Evolutionary conservation across 1,139 yeast genomes (phyloP), one percentile per base, ranked within the genome.

Genomic region (Candida sanyaensis): DNA sequence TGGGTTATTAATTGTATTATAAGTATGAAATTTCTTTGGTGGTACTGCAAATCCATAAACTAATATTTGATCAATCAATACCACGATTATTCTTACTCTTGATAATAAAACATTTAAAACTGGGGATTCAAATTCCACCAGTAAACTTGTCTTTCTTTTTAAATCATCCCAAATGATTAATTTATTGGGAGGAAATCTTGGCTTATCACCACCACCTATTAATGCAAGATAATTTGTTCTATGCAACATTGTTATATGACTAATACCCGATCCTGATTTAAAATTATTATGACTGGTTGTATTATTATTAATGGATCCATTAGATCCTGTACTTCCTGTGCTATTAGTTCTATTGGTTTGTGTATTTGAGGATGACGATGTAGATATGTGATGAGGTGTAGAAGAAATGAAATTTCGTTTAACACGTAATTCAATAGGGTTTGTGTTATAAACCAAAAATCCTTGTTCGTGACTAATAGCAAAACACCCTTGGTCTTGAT

Each of bases 401-500:
- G 29, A 6, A 13, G 30, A 4, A 17, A 28, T 54, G 58, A 86
- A 84, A 42, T 70, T 80, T 45, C 96, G 75, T 59, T 82, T 78
- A 48, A 91, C 93, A 56, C 95, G 77, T 55, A 84, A 69, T 54
- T 88, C 96, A 68, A 91, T 75, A 6, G 98, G 98, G 61, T 88
- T 91, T 5, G 96, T 80, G 62, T 86, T 88, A 72, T 84, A 92
- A n/a, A 92, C 96, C 46, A 85, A 71, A 63, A 92, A 90, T 27
- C 97, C 97, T 45, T 75, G 68, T 54, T 88, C 92, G 56, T 86
- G 87, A 44, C 95, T 89, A 30, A 89, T 74, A 24, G 96, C 89
- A 68, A 92, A 91, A 63, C 97, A 91, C 41, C 91, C 88, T 59
- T 85, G 89, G 66, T 91, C 96, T 67, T 90, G 96, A 66, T 92